Evolutionary conservation across 768 basidiomycete genomes (phyloP).

Genomic region (Terana coerulea): DNA sequence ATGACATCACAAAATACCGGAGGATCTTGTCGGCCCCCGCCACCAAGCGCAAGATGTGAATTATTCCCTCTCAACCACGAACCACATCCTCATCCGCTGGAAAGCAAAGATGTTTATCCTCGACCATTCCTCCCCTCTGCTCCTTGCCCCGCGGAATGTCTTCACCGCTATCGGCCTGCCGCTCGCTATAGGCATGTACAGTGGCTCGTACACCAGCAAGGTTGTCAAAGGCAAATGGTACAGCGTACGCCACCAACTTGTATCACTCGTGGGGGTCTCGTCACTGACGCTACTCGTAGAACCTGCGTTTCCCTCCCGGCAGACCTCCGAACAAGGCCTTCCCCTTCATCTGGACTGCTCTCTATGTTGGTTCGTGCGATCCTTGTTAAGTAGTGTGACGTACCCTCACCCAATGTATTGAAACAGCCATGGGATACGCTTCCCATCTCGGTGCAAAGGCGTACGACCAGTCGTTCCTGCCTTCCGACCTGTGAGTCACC

Average conservation of each 20-base stretch:
- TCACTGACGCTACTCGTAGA: constrained; percentile 28
- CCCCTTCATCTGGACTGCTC: constrained; percentile 53
- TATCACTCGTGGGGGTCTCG: too few relatives aligned
- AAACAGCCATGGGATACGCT: constrained; percentile 63
- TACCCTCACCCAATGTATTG: not conserved
- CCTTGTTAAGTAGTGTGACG: not conserved
- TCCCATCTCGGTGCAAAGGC: constrained; percentile 57
- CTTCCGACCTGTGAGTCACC: constrained; percentile 37
- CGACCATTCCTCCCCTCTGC: constrained; percentile 45
- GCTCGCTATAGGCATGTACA: constrained; percentile 49
- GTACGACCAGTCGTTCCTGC: constrained; percentile 41
- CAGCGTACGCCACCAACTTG: constrained; percentile 35
- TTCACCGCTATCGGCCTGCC: constrained; percentile 58
- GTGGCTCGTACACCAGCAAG: constrained; percentile 44
- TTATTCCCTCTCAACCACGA: not conserved
- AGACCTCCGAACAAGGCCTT: constrained; percentile 51
- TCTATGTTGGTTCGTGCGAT: constrained; percentile 34
- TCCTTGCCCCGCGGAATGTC: constrained; percentile 53
- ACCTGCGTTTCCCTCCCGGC: constrained; percentile 46
- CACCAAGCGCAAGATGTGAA: too few relatives aligned
- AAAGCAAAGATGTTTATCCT: constrained; percentile 31
- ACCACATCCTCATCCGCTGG: not conserved
- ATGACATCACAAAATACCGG: constrained; percentile 1
- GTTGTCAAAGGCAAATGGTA: constrained; percentile 55
- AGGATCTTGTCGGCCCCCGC: too few relatives aligned